Evolutionary conservation across 306 rosid species (phyloP), one percentile per base, ranked within the genome.

Genomic region (Quercus parvula): DNA sequence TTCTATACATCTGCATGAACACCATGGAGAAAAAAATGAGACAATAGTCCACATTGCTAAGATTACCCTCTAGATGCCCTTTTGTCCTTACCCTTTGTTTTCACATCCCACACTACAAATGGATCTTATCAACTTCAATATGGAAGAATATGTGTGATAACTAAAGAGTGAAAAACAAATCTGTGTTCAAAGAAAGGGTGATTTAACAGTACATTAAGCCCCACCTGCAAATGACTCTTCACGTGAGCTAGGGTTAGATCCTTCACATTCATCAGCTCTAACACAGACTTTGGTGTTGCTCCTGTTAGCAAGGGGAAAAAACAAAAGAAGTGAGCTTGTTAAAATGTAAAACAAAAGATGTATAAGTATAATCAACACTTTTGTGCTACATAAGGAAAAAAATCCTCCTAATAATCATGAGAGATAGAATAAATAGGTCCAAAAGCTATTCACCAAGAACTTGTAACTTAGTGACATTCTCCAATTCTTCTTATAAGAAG

Each of bases 181-280:
- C 76, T 81, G 20, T 74, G 38, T 35, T 79, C 5, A 74, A 76
- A 83, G 88, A 82, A 79, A 67, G 28, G 61, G 79, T 73, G 81
- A 84, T 70, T 52, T 49, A 79, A 62, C 77, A 41, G 46, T 41
- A 84, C 28, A 66, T 82, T 73, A 59, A 83, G 27, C 90, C 85
- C 85, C 88, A 94, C 98, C 98, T 94, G 98, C 82, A 94, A 90
- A 85, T 94, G 98, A 84, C 98, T 94, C 91, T 94, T 94, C 83
- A 94, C 98, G 81, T 94, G 98, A 80, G 98, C 92, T 84, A 94
- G 95, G 88, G 97, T 94, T 87, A 94, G 92, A 87, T 94, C 97
- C 79, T 92, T 94, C 18, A 94, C 98, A 85, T 92, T 92, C 96
- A 94, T 92, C 81, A 94, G 85, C 88, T 94, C 98, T 80, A 92